Evolutionary conservation across 2,329 filamentous ascomycete genomes (phyloP).

Genomic region (Fusarium haematococcum): DNA sequence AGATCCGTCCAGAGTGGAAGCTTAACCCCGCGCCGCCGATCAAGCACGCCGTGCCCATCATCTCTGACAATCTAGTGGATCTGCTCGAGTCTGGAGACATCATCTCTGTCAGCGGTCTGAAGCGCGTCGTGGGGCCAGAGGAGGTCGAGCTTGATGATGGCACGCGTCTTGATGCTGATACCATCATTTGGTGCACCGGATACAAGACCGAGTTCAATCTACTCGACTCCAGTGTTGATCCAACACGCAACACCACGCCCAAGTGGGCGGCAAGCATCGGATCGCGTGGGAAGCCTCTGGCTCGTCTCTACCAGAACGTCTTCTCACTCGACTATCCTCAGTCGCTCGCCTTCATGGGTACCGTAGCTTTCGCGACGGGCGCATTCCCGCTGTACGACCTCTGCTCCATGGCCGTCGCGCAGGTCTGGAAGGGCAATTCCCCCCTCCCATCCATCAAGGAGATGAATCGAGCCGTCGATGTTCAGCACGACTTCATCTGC

Average conservation of each 20-base stretch:
- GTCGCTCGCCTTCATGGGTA: slow-evolving; percentile 58
- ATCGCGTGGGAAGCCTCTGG: slow-evolving; percentile 46
- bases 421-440: slow-evolving; percentile 56
- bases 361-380: slow-evolving; percentile 49
- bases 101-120: slow-evolving; percentile 46
- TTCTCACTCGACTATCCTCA: slow-evolving; percentile 57
- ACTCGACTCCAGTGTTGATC: slow-evolving; percentile 44
- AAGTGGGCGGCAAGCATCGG: slow-evolving; percentile 40
- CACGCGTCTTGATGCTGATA: slow-evolving; percentile 42
- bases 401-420: slow-evolving; percentile 56
- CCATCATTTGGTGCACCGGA: slow-evolving; percentile 51
- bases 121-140: slow-evolving; percentile 37
- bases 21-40: slow-evolving; percentile 42
- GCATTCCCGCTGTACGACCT: slow-evolving; percentile 56
- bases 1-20: slow-evolving; percentile 45
- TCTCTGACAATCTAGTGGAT: slow-evolving; percentile 45
- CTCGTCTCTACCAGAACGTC: slow-evolving; percentile 57
- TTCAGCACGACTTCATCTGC: slow-evolving; percentile 50
- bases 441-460: slow-evolving; percentile 49
- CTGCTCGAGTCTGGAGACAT: slow-evolving; percentile 54
- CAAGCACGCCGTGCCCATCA: slow-evolving; percentile 40
- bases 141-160: slow-evolving; percentile 48
- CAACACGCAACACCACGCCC: slow-evolving; percentile 39
- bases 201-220: slow-evolving; percentile 49
- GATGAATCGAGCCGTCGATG: slow-evolving; percentile 53